A percentile compares a stretch with the other conserved stretches of the same genome.
Conservation (phyloP, 176 grass and related monocot species). For the Phragmites australis region DNA sequence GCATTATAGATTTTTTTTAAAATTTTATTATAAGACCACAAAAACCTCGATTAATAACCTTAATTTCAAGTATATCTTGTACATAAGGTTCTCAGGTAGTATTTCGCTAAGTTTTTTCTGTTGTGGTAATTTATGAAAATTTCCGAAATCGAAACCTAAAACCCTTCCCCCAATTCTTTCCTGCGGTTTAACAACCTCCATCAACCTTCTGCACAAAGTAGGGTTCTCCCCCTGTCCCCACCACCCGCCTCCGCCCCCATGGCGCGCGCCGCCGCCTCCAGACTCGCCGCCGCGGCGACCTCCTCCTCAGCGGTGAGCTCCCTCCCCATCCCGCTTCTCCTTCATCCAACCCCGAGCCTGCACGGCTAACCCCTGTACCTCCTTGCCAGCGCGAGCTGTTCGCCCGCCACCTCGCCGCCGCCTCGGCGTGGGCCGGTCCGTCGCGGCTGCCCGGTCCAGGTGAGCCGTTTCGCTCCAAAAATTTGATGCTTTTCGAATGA, state of each 20-base stretch:
- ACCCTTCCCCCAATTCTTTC: not conserved
- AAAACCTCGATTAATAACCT: too few species aligned
- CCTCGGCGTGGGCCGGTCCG: constrained; percentile 24
- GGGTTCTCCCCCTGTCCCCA: constrained; percentile 28
- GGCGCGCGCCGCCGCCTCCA: constrained; percentile 52
- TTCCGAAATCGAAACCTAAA: constrained; percentile 18
- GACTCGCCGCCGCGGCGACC: constrained; percentile 36
- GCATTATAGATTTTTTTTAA: too few species aligned
- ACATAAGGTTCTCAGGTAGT: too few species aligned
- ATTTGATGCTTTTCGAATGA: not conserved
- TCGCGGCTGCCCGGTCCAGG: constrained; percentile 36
- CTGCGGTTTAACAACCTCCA: not conserved
- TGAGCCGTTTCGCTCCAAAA: not conserved
- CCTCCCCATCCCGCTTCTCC: not conserved
- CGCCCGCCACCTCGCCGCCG: constrained; percentile 44
- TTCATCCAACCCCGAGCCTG: not conserved
- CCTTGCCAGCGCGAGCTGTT: constrained; percentile 50
- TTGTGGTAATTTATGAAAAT: not conserved
- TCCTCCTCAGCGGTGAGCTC: constrained; percentile 41
- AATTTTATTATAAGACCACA: too few species aligned
- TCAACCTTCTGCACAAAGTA: constrained; percentile 16
- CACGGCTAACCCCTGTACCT: constrained; percentile 4
- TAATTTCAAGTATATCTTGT: too few species aligned
- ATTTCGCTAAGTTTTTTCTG: too few species aligned
- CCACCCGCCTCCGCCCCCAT: constrained; percentile 19